These are phyloP conservation scores for Podosphaera aphanis DNA, from an alignment of 2,329 filamentous ascomycete genomes.

Conservation along the genomic window DNA sequence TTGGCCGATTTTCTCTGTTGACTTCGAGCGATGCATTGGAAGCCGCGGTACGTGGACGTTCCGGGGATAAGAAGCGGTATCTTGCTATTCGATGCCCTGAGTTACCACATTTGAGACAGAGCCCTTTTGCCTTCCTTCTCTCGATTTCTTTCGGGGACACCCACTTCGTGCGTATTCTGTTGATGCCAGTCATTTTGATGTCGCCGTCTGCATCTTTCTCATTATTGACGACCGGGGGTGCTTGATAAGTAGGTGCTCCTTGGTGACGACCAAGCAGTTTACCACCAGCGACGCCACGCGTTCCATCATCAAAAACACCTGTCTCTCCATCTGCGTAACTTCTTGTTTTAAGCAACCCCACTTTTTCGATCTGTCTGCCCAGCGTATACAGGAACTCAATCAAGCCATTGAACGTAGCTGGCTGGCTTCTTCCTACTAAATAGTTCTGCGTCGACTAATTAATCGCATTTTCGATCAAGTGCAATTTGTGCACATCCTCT, in stretches of 20 bases:
- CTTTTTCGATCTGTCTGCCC: neutral
- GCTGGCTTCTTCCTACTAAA: neutral
- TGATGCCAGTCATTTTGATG: neutral
- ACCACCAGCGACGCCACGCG: too few relatives aligned
- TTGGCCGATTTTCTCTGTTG: neutral
- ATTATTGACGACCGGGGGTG: neutral
- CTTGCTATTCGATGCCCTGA: neutral
- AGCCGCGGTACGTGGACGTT: neutral
- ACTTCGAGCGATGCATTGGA: neutral
- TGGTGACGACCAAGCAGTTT: neutral
- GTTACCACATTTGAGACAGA: neutral
- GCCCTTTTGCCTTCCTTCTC: neutral
- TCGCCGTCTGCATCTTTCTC: neutral
- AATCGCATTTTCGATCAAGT: neutral
- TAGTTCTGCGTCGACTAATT: neutral
- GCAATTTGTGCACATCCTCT: neutral
- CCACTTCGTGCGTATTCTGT: neutral
- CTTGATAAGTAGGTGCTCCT: neutral
- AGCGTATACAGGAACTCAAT: neutral
- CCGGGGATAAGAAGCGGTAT: neutral
- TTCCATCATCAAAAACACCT: neutral
- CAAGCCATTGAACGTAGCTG: neutral
- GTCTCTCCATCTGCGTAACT: neutral
- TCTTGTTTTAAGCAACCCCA: neutral
- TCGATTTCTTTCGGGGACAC: neutral